A percentile compares a stretch with the other conserved stretches of the same genome.
These are phyloP conservation scores for Solanum lycopersicoides DNA, from an alignment of 257 asterid genomes.

Conservation along the genomic window DNA sequence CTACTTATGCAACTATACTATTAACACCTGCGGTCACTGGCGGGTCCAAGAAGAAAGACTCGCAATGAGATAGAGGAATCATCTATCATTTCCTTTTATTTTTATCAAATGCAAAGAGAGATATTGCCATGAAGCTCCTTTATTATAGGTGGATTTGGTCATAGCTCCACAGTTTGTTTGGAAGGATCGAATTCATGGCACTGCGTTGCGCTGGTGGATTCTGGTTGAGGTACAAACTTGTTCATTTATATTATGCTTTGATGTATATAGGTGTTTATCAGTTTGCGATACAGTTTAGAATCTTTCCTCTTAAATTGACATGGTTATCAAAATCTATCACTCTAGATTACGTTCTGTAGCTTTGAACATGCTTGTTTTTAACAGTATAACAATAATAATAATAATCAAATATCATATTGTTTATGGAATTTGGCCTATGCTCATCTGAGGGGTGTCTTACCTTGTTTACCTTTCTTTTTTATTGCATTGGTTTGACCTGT, in stretches of 20 bases:
- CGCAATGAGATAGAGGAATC: not conserved
- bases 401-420: not conserved
- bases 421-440: not conserved
- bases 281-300: not conserved
- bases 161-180: constrained; percentile 74
- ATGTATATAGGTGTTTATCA: not conserved
- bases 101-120: not conserved
- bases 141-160: constrained; percentile 70
- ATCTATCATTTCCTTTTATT: not conserved
- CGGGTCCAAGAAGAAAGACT: not conserved
- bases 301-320: not conserved
- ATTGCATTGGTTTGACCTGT: not conserved
- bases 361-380: not conserved
- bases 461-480: not conserved
- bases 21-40: not conserved
- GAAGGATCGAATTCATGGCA: constrained; percentile 97
- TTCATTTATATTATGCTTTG: not conserved
- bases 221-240: constrained; percentile 65
- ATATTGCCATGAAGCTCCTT: constrained; percentile 1
- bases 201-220: constrained; percentile 96
- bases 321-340: not conserved
- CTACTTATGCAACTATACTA: not conserved
- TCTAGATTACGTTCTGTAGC: not conserved
- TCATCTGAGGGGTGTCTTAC: not conserved
- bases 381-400: not conserved